Evolutionary conservation across 106 monocot species (phyloP).

Genomic region (Triglochin maritima): DNA sequence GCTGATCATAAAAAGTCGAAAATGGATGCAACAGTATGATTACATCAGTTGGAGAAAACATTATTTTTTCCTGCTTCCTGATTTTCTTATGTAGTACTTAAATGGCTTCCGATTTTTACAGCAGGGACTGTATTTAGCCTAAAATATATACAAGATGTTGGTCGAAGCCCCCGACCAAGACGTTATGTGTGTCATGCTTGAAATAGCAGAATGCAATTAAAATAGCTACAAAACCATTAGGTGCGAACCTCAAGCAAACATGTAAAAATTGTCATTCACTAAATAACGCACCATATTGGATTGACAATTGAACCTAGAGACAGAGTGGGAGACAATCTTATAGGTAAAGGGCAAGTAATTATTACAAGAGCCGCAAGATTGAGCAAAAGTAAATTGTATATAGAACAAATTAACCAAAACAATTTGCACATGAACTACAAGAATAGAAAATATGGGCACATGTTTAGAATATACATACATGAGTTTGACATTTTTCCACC

Average conservation of each 20-base stretch:
- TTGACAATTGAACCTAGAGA: neutral
- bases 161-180: too few species aligned
- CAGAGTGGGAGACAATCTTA: neutral
- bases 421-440: neutral
- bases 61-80: neutral
- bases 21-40: neutral
- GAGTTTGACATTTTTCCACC: constrained; percentile 97
- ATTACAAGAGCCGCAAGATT: neutral
- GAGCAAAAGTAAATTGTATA: neutral
- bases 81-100: too few species aligned
- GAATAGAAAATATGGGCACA: neutral
- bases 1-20: neutral
- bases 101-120: too few species aligned
- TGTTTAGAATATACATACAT: constrained; percentile 33
- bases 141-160: too few species aligned
- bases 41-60: neutral
- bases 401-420: neutral
- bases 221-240: too few species aligned
- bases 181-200: too few species aligned
- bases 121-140: too few species aligned
- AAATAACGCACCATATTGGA: neutral
- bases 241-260: too few species aligned
- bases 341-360: neutral
- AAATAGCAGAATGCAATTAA: too few species aligned
- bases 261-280: too few species aligned